Conservation (phyloP, 495 filamentous ascomycete species). For the Zalerion maritima region DNA sequence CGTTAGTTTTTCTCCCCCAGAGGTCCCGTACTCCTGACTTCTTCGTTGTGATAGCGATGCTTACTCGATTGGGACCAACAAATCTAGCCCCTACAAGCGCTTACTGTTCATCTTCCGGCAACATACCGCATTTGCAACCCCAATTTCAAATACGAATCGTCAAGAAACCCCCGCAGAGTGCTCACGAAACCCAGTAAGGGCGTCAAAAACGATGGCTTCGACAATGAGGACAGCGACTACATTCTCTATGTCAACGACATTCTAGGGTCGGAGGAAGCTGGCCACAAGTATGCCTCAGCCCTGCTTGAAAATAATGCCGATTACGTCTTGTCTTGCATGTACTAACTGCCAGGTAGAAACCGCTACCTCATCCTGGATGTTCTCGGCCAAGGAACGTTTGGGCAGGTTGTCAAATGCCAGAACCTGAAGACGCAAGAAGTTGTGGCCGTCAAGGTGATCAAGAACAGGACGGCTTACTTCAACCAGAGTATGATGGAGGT, state of each 20-base stretch:
- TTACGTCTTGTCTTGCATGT: not conserved
- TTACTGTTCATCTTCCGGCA: slow-evolving; percentile 83
- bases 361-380: slow-evolving; percentile 97
- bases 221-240: slow-evolving; percentile 99
- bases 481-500: slow-evolving; percentile 99
- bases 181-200: slow-evolving; percentile 99
- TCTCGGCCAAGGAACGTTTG: slow-evolving; percentile 94
- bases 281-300: slow-evolving; percentile 63
- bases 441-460: slow-evolving; percentile 97
- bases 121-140: slow-evolving; percentile 99
- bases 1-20: slow-evolving; percentile 41
- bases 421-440: slow-evolving; percentile 97
- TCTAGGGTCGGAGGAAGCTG: slow-evolving; percentile 90
- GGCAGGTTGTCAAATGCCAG: slow-evolving; percentile 99
- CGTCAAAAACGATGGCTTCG: slow-evolving; percentile 95
- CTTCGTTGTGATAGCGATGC: no score
- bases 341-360: slow-evolving; percentile 43
- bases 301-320: slow-evolving; percentile 10
- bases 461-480: slow-evolving; percentile 98
- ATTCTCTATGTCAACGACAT: slow-evolving; percentile 99
- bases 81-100: slow-evolving; percentile 77
- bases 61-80: no score
- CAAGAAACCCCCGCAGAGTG: slow-evolving; percentile 90
- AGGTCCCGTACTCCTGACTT: no score
- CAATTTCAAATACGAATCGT: slow-evolving; percentile 96